Conservation (phyloP, 148 eudicot genomes). For the Chenopodium quinoa region DNA sequence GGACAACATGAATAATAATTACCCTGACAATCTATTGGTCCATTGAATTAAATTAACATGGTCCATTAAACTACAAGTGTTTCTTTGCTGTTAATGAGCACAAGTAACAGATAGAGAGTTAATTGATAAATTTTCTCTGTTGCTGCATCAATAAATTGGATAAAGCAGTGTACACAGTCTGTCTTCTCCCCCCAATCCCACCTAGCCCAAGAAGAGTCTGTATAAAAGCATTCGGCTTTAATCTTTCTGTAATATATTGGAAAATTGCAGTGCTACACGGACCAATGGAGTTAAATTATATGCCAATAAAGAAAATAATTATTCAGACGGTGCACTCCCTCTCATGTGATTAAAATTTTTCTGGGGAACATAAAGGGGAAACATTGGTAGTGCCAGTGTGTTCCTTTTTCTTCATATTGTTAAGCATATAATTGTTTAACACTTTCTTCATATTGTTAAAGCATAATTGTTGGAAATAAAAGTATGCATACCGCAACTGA, state of each 20-base stretch:
- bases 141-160: neutral
- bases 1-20: neutral
- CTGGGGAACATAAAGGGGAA: neutral
- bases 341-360: neutral
- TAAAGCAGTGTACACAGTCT: neutral
- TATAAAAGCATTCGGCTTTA: neutral
- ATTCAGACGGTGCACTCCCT: neutral
- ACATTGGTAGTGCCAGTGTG: neutral
- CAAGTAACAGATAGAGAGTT: neutral
- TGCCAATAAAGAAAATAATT: neutral
- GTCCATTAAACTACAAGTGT: neutral
- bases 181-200: neutral
- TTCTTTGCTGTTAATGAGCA: neutral
- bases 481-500: slow-evolving; percentile 59
- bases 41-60: neutral
- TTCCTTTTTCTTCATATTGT: neutral
- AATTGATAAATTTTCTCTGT: neutral
- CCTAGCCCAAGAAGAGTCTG: neutral
- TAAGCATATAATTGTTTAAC: neutral
- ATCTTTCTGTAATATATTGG: neutral
- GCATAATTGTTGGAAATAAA: neutral
- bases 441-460: neutral
- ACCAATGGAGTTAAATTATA: neutral
- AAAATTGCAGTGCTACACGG: neutral
- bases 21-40: neutral